Evolutionary conservation across 2,329 filamentous ascomycete genomes (phyloP), one percentile per base, ranked within the genome.

Genomic region (Paradendryphiella salina): DNA sequence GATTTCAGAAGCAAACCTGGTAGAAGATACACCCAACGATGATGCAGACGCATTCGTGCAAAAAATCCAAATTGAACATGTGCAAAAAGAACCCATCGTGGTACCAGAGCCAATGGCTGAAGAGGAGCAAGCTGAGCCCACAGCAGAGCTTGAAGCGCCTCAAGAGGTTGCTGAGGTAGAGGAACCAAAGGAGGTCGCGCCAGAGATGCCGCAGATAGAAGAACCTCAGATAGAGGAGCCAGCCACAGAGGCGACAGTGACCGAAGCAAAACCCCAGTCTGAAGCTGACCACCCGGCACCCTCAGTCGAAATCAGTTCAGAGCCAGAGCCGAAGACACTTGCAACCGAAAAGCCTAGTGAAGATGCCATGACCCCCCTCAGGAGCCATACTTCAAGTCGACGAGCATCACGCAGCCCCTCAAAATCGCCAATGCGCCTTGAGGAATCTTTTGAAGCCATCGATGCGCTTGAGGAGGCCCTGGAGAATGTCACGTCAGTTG

Each of bases 391-490:
- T 20, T 57, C 65, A 7, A 64, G 52, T 38, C 56, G 65, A 34
- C 58, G 62, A 18, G 52, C 55, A 9, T 66, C 61, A 3, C 60
- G 61, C 34, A 67, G 59, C 34, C 60, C 61, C 1, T 60, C 65
- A 10, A 69, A 59, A 45, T 64, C 64, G 17, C 67, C 70, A 8
- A 71, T 73, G 60, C 67, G 67, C 6, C 62, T 73, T 21, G 76
- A 79, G 55, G 74, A 79, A 50, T 77, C 78, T 2, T 76, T 82
- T 23, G 75, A 77, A 46, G 80, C 78, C 4, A 71, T 81, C 29
- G 80, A 82, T 57, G 76, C 73, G 2, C 71, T 81, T 6, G 78
- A 82, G 49, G 79, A 82, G 46, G 79, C 76, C 6, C 71, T 82
- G 2, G 79, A 81, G 46, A 73, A 77, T 33, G 67, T 81, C 55